A percentile compares a stretch with the other conserved stretches of the same genome.
phyloP scores from a whole-genome alignment of 805 yeast species.

The Wilhelminamyces savonicus region DNA sequence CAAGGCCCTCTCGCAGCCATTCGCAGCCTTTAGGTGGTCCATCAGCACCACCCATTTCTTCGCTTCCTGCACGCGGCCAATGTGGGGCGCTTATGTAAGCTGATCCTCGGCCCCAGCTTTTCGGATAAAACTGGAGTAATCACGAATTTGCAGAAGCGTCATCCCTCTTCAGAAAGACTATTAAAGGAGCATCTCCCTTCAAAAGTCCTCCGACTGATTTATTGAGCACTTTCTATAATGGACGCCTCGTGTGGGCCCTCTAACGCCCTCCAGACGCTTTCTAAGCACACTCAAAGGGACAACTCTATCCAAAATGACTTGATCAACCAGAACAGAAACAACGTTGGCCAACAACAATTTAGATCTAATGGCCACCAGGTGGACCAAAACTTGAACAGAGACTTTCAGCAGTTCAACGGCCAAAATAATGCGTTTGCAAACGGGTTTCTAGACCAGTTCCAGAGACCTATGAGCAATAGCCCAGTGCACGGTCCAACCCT shows the following conservation, averaged over 20 bases:
- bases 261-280: slow-evolving; percentile 37
- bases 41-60: no score
- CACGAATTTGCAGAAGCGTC: no score
- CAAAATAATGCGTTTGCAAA: slow-evolving; percentile 11
- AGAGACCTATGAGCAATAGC: slow-evolving; percentile 2
- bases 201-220: no score
- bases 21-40: no score
- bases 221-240: no score
- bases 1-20: no score
- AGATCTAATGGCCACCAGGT: slow-evolving; percentile 11
- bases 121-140: no score
- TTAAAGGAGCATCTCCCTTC: no score
- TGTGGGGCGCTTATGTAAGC: no score
- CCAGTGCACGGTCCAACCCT: slow-evolving; percentile 2
- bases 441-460: slow-evolving; percentile 5
- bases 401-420: slow-evolving; percentile 28
- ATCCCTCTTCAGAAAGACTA: no score
- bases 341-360: slow-evolving; percentile 4
- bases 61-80: no score
- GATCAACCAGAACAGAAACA: slow-evolving; percentile 1
- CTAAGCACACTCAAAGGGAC: slow-evolving; percentile 36
- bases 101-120: no score
- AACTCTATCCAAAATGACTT: slow-evolving; percentile 32
- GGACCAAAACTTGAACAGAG: slow-evolving; percentile 32
- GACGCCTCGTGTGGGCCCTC: slow-evolving; percentile 41